A percentile compares a stretch with the other conserved stretches of the same genome.
Evolutionary conservation across 805 yeast species (phyloP).

Genomic region (Teunomyces gatunensis): DNA sequence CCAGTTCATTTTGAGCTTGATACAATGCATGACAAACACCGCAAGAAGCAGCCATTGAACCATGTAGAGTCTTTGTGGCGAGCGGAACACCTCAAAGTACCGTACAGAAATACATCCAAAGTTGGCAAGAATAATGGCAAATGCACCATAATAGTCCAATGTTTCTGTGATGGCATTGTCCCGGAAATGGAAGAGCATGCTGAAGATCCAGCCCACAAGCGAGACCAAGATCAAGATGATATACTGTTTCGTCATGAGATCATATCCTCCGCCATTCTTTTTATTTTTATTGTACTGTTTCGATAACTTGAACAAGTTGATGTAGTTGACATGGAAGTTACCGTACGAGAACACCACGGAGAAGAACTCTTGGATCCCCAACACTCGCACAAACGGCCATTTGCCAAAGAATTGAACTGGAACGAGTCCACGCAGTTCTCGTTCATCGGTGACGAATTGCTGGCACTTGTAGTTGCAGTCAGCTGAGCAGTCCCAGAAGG

Average conservation of each 20-base stretch:
- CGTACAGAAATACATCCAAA: conserved; percentile 34
- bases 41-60: conserved; percentile 17
- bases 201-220: conserved; percentile 37
- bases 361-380: conserved; percentile 36
- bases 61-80: conserved; percentile 10
- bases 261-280: conserved; percentile 12
- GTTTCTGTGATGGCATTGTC: conserved; percentile 38
- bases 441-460: conserved; percentile 27
- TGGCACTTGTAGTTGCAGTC: conserved; percentile 42
- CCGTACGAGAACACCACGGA: conserved; percentile 35
- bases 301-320: conserved; percentile 24
- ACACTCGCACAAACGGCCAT: conserved; percentile 41
- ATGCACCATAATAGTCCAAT: conserved; percentile 43
- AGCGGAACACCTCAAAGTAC: conserved; percentile 25
- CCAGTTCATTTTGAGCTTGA: conserved; percentile 30
- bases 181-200: conserved; percentile 37
- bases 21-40: conserved; percentile 26
- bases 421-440: conserved; percentile 17
- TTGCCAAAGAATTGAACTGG: conserved; percentile 44
- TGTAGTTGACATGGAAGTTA: conserved; percentile 34
- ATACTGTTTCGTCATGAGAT: conserved; percentile 30
- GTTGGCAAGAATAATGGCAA: conserved; percentile 33
- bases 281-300: conserved; percentile 22
- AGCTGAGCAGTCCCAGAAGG: conserved; percentile 32
- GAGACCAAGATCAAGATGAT: conserved; percentile 24